Evolutionary conservation across 768 basidiomycete genomes (phyloP), one percentile per base, ranked within the genome.

Genomic region (Mycena polygramma): DNA sequence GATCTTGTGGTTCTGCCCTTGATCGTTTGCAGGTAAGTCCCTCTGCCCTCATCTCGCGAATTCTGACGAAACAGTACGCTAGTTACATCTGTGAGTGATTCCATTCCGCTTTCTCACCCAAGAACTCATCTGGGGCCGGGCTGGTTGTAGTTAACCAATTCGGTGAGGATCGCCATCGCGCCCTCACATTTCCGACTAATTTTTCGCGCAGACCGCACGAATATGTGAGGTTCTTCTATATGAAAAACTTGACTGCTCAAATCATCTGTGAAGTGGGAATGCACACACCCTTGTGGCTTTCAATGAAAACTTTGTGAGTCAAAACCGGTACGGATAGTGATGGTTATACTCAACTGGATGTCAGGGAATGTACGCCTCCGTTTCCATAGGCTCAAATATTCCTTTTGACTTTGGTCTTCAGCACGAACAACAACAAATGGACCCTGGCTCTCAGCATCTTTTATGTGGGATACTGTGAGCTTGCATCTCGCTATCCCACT

Each of bases 381-480:
- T 0, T 43, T 4, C 11, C 7, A 53, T 24, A 11, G 20, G 24
- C 39, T 20, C 7, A 36, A 55, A 6, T 46, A 41, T 41, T 39
- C 13, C 45, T 51, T 30, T 20, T 48, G 36, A 57, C 61, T 22
- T 30, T 43, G 11, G 3, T 11, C 35, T 48, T 66, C 14, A 71
- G 69, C 58, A 83, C 84, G 24, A 77, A 80, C 52, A 90, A 90
- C 73, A 81, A 85, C 67, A 86, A 84, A 76, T 89, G 88, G 88
- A 89, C 88, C 0, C 76, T 89, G 13, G 88, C 83, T 5, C 76
- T 89, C 52, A 87, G 87, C 66, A 87, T 90, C 30, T 89, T 89
- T 77, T 89, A 89, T 67, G 87, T 88, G 30, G 88, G 88, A 52
- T 89, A 89, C 71, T 89, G 88, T 88, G 66, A 64, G 82, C 26